Evolutionary conservation across 1,284 basidiomycete species (phyloP), one percentile per base, ranked within the genome.

Genomic region (Microbotryum lychnidis-dioicae): DNA sequence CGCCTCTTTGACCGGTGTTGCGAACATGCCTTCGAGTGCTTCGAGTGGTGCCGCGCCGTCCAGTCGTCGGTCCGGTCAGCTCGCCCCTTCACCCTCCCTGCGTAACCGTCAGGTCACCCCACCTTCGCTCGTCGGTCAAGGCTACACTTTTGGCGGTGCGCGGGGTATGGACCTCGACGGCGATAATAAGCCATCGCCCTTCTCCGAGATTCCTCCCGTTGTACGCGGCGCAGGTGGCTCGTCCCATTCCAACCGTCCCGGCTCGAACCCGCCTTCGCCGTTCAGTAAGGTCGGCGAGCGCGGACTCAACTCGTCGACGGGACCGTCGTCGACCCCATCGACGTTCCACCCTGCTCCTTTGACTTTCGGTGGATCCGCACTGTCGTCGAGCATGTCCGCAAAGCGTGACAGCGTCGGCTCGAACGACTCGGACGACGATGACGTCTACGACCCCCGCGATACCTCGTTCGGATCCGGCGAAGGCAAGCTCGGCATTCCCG

Each of bases 81-180:
- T 33, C 78, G 79, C 58, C 81, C 81, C 58, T 69, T 73, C 45
- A 77, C 77, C 20, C 74, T 82, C 69, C 78, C 42, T 54, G 21
- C 33, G 58, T 31, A 27, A 49, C 47, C 23, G 45, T 20, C 86
- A 88, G 55, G 79, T 67, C 76, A 54, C 78, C 77, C 57, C 77
- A 80, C 47, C 74, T 79, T 64, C 65, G 20, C 31, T 65, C 1
- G 60, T 62, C 45, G 61, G 66, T 20, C 58, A 67, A 45, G 66
- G 63, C 37, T 70, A 72, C 63, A 67, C 65, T 9, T 71, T 72
- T 49, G 71, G 70, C 1, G 67, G 55, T 45, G 25, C 60, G 46
- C 55, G 23, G 49, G 49, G 27, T 7, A 31, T 50, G 42, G 48
- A 56, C 37, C 50, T 59, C 33, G 60, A 47, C 27, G 37, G 37